phyloP scores from a whole-genome alignment of 345 rosid genomes.

The Abelmoschus esculentus region DNA sequence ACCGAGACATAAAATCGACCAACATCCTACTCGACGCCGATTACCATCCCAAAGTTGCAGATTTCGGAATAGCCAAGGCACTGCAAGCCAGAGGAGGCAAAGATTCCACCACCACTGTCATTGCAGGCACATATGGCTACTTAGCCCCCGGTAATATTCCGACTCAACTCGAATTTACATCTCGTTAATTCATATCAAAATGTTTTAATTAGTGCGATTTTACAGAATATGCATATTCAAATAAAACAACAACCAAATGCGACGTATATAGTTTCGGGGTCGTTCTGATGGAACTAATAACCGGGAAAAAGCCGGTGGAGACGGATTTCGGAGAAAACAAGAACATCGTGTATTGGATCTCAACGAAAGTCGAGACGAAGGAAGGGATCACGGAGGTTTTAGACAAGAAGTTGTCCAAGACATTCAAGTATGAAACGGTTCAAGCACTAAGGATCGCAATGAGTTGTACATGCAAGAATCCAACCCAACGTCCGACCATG shows the following conservation, averaged over 20 bases:
- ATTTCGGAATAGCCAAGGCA: conserved; percentile 93
- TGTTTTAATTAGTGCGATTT: background rate
- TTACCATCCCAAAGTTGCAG: conserved; percentile 83
- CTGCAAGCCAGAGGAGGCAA: conserved; percentile 70
- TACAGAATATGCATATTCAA: conserved; percentile 81
- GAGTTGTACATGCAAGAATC: conserved; percentile 54
- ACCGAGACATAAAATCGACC: conserved; percentile 87
- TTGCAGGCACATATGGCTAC: conserved; percentile 92
- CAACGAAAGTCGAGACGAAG: conserved; percentile 58
- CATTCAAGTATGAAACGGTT: conserved; percentile 61
- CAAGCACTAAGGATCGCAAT: conserved; percentile 65
- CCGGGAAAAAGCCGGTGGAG: conserved; percentile 78
- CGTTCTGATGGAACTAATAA: conserved; percentile 78
- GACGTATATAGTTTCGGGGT: conserved; percentile 95
- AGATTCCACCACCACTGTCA: conserved; percentile 76
- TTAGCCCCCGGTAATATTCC: conserved; percentile 68
- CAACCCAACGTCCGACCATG: conserved; percentile 79
- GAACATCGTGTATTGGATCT: conserved; percentile 74
- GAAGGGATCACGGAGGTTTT: conserved; percentile 64
- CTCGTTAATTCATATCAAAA: background rate
- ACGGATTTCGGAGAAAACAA: conserved; percentile 81
- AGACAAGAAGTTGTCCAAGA: conserved; percentile 52
- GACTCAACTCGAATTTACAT: background rate
- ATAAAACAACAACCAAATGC: conserved; percentile 80
- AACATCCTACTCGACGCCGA: conserved; percentile 72